phyloP scores from a whole-genome alignment of 2,329 filamentous ascomycete genomes.

The Cercospora sp. region DNA sequence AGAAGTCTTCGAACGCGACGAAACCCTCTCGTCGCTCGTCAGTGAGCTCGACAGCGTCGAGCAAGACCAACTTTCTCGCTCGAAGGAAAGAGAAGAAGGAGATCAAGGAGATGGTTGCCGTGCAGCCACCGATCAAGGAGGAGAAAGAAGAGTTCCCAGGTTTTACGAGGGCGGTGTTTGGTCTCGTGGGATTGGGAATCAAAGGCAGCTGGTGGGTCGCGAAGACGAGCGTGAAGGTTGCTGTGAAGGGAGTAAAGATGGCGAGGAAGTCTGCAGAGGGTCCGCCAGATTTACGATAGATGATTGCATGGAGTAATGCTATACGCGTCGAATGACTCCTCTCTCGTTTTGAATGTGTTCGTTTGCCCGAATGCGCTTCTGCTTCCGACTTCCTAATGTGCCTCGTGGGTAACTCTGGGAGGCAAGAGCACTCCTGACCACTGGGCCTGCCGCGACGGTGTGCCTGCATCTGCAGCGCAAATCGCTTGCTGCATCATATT shows the following conservation, averaged over 20 bases:
- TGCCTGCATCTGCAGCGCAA: neutral
- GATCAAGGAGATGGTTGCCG: constrained; percentile 5
- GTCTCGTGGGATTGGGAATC: constrained; percentile 44
- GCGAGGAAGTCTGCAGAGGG: constrained; percentile 34
- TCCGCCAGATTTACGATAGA: constrained; percentile 26
- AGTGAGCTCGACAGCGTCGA: constrained; percentile 12
- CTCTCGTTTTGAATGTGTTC: neutral
- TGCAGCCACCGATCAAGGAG: constrained; percentile 24
- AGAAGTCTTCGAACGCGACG: neutral
- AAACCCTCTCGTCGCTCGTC: constrained; percentile 11
- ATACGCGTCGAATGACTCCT: neutral
- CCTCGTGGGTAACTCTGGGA: neutral
- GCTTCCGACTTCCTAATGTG: neutral
- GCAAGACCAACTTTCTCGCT: constrained; percentile 14
- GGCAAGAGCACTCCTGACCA: neutral
- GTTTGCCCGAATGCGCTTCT: neutral
- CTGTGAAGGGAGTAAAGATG: constrained; percentile 42
- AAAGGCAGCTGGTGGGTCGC: constrained; percentile 47
- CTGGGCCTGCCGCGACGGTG: neutral
- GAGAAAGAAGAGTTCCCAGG: constrained; percentile 41
- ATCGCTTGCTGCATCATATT: neutral
- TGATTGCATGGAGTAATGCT: neutral
- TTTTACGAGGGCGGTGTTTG: constrained; percentile 43
- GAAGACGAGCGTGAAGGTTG: constrained; percentile 44
- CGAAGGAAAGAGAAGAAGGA: constrained; percentile 21